phyloP scores from a whole-genome alignment of 2,329 filamentous ascomycete genomes.

The Gaeumannomyces sp. region DNA sequence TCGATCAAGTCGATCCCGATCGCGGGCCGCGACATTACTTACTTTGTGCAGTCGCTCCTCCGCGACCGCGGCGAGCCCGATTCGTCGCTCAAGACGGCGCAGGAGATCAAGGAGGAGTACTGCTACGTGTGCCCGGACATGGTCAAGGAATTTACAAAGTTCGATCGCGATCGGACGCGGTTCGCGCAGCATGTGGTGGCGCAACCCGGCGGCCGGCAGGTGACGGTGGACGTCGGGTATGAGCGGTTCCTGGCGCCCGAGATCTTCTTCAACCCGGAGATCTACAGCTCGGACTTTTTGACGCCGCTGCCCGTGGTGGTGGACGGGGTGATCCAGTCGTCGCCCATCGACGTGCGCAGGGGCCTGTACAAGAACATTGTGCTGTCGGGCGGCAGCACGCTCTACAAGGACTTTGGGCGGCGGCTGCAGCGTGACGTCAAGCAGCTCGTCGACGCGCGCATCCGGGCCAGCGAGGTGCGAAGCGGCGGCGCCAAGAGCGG shows the following conservation, averaged over 20 bases:
- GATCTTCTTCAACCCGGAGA: constrained; percentile 99
- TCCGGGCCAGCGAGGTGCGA: constrained; percentile 83
- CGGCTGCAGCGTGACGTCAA: constrained; percentile 95
- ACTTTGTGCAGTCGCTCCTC: constrained; percentile 94
- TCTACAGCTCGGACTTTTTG: constrained; percentile 97
- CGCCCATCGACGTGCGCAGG: constrained; percentile 92
- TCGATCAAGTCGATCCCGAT: constrained; percentile 99
- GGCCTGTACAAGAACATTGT: constrained; percentile 99
- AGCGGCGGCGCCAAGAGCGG: constrained; percentile 91
- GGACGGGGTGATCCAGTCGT: constrained; percentile 94
- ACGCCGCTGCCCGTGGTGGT: constrained; percentile 92
- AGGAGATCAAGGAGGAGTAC: constrained; percentile 97
- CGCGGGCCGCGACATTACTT: constrained; percentile 95
- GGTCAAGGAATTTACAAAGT: constrained; percentile 94
- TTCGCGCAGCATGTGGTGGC: constrained; percentile 87
- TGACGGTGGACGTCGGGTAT: constrained; percentile 89
- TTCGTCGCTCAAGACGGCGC: constrained; percentile 93
- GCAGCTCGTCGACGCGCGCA: constrained; percentile 87
- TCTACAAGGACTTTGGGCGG: constrained; percentile 98
- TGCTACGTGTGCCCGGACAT: constrained; percentile 99
- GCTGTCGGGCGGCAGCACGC: constrained; percentile 88
- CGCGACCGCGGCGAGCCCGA: constrained; percentile 95
- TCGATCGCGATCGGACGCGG: constrained; percentile 84
- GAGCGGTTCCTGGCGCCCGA: constrained; percentile 97
- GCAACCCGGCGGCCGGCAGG: constrained; percentile 77